phyloP scores from a whole-genome alignment of 345 rosid genomes.

The Sonneratia caseolaris region DNA sequence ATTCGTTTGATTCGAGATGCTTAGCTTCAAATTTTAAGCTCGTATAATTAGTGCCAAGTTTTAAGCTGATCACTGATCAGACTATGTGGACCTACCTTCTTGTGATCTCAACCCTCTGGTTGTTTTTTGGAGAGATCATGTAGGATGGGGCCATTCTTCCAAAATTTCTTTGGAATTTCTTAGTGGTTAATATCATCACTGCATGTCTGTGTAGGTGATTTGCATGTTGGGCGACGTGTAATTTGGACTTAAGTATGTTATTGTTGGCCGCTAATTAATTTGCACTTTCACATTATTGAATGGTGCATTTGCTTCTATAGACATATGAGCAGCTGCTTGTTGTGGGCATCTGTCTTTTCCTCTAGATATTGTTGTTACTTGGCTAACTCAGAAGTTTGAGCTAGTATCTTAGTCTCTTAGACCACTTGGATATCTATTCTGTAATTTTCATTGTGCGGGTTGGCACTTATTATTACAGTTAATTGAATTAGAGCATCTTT shows the following conservation, averaged over 20 bases:
- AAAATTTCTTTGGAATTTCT: too few species aligned
- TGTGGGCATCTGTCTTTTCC: neutral
- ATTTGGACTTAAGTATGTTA: too few species aligned
- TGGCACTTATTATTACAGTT: neutral
- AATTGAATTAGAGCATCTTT: neutral
- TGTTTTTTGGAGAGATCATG: neutral
- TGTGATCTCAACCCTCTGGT: neutral
- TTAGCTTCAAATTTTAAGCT: neutral
- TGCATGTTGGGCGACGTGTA: too few species aligned
- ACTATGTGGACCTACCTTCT: neutral
- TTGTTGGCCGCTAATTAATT: neutral
- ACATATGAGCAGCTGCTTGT: neutral
- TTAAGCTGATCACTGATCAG: neutral
- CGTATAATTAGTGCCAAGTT: neutral
- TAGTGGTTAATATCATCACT: too few species aligned
- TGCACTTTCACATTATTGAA: neutral
- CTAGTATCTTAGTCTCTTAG: neutral
- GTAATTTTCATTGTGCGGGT: neutral
- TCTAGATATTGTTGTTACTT: neutral
- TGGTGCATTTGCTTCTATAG: neutral
- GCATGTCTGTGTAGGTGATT: too few species aligned
- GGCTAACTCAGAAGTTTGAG: neutral
- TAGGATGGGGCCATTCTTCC: too few species aligned
- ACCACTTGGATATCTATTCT: neutral
- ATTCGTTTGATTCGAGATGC: neutral